phyloP scores from a whole-genome alignment of 768 basidiomycete genomes.

The Chalciporus pseudorubinellus region DNA sequence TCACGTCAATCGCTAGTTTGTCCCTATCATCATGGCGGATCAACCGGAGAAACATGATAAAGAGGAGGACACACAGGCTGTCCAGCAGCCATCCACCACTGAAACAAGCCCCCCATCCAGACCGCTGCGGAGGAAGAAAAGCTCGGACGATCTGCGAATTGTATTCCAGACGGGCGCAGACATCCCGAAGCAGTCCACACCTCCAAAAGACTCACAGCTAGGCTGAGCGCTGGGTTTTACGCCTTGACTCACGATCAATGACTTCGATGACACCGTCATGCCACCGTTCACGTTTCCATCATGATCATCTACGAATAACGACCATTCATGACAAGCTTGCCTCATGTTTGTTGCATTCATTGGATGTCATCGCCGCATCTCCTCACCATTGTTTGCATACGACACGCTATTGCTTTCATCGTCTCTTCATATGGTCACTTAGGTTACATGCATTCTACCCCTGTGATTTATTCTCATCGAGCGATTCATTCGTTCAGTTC shows the following conservation, averaged over 20 bases:
- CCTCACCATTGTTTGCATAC: no score
- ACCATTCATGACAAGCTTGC: neutral
- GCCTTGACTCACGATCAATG: no score
- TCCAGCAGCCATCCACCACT: neutral
- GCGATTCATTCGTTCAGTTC: no score
- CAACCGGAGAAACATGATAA: neutral
- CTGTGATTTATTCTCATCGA: no score
- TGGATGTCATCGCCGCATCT: no score
- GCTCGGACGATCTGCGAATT: slow-evolving; percentile 32
- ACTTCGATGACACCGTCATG: neutral
- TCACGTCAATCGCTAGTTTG: neutral
- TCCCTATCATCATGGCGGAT: neutral
- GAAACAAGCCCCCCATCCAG: neutral
- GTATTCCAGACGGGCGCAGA: slow-evolving; percentile 19
- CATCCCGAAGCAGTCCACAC: no score
- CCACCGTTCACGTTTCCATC: neutral
- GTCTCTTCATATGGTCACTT: no score
- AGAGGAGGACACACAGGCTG: neutral
- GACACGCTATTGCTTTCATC: no score
- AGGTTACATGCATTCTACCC: no score
- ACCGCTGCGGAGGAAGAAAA: slow-evolving; percentile 36
- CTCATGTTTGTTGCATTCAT: no score
- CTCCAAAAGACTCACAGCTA: neutral
- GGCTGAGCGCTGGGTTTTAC: neutral
- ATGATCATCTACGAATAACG: neutral